These are phyloP conservation scores for Beta corolliflora DNA, from an alignment of 179 eudicot genomes.

Conservation along the genomic window DNA sequence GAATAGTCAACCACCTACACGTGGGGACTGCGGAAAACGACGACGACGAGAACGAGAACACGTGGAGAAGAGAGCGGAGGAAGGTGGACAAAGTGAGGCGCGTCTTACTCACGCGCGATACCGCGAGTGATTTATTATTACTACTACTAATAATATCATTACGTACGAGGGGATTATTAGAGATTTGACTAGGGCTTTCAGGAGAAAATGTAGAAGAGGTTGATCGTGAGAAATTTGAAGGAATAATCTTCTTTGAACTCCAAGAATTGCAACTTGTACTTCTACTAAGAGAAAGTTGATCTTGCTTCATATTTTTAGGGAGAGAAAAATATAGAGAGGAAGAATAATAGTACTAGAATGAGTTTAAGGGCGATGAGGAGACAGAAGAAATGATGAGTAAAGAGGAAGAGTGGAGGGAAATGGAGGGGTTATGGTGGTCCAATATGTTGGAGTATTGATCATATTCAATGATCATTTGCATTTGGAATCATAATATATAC, in stretches of 20 bases:
- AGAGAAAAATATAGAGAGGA: conserved; percentile 9
- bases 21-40: conserved; percentile 41
- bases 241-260: conserved; percentile 15
- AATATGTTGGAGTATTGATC: conserved; percentile 12
- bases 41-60: conserved; percentile 42
- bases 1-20: conserved; percentile 45
- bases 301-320: conserved; percentile 21
- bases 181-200: conserved; percentile 15
- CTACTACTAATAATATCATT: background rate
- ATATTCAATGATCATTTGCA: conserved; percentile 10
- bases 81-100: conserved; percentile 32
- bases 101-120: conserved; percentile 23
- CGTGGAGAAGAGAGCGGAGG: conserved; percentile 53
- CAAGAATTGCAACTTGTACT: conserved; percentile 21
- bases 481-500: background rate
- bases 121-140: conserved; percentile 9
- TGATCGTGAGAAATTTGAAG: conserved; percentile 21
- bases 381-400: conserved; percentile 5
- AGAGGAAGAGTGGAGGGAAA: conserved; percentile 2
- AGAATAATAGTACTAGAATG: background rate
- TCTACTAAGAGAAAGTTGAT: conserved; percentile 24
- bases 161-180: conserved; percentile 7
- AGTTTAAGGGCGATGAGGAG: background rate
- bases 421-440: conserved; percentile 12
- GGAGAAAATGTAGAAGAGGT: conserved; percentile 23